These are phyloP conservation scores for Tuber indicum DNA, from an alignment of 495 filamentous ascomycete species.

Conservation along the genomic window DNA sequence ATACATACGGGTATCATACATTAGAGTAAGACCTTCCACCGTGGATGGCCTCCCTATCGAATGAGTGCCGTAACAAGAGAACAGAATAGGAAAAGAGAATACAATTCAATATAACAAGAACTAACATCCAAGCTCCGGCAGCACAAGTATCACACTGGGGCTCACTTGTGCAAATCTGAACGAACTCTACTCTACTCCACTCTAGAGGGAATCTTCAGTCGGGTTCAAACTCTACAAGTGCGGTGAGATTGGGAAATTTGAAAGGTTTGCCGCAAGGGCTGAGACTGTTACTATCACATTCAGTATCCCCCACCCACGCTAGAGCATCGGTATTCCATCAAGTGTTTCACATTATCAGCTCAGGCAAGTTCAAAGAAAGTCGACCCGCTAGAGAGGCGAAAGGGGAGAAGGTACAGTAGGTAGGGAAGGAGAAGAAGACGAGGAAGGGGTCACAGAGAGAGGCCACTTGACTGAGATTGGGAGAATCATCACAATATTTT, in stretches of 20 bases:
- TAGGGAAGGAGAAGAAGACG: too few species aligned
- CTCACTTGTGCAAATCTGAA: not conserved
- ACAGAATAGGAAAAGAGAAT: constrained; percentile 9
- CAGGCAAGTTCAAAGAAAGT: not conserved
- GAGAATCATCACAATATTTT: not conserved
- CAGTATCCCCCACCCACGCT: not conserved
- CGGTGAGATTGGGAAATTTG: constrained; percentile 35
- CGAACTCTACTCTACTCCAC: not conserved
- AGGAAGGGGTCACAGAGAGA: not conserved
- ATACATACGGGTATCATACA: not conserved
- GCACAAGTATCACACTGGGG: not conserved
- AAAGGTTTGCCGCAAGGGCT: constrained; percentile 37
- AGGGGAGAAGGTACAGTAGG: not conserved
- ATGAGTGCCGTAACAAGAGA: not conserved
- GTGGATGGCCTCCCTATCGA: not conserved
- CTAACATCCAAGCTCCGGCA: constrained; percentile 2
- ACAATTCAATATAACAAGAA: constrained; percentile 8
- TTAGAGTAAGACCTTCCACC: not conserved
- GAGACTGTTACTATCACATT: not conserved
- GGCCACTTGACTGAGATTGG: not conserved
- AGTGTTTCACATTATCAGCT: constrained; percentile 1
- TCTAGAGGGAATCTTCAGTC: not conserved
- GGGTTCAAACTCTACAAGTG: constrained; percentile 10
- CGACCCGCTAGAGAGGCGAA: not conserved
- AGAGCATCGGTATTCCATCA: not conserved